Evolutionary conservation across 1,284 basidiomycete genomes (phyloP), one percentile per base, ranked within the genome.

Genomic region (Trichosporon ovoides): DNA sequence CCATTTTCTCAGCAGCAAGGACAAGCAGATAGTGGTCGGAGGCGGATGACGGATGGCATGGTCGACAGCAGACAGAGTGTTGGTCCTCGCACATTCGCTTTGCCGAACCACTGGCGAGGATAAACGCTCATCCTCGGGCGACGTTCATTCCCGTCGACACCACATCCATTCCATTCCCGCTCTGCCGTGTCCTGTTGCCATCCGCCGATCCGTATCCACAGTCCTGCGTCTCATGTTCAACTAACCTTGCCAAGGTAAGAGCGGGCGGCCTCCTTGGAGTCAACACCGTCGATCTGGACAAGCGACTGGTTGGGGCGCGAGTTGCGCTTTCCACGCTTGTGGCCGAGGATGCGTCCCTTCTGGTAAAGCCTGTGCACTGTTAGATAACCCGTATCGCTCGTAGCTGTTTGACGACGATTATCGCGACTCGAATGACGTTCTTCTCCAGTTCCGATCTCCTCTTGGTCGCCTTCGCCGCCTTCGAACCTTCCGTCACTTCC

Each of bases 301-400:
- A 98, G 86, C 60, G 92, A 91, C 67, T 93, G 96, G 84, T 95
- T 95, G 76, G 92, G 92, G 77, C 87, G 84, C 66, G 88, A 84
- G 84, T 96, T 97, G 79, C 91, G 88, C 84, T 98, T 98, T 71
- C 90, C 92, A 71, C 96, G 91, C 84, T 98, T 95, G 89, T 96
- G 91, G 70, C 93, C 91, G 77, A 97, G 84, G 77, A 98, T 87
- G 76, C 95, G 91, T 80, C 91, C 96, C 85, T 97, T 97, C 81
- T 82, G 81, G 86, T 98, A 98, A 76, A 97, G 85, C 52, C 92
- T 93, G 78, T 49, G 37, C 35, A 54, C 28, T n/a, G 43, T 48
- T 19, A 48, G 43, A 48, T 11, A 14, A 9, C n/a, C n/a, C n/a
- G n/a, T n/a, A n/a, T n/a, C 43, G 28, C 14, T 48, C 24, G n/a